These are phyloP conservation scores for Cinnamomum chago DNA, from an alignment of 164 flowering plant genomes.

Conservation along the genomic window DNA sequence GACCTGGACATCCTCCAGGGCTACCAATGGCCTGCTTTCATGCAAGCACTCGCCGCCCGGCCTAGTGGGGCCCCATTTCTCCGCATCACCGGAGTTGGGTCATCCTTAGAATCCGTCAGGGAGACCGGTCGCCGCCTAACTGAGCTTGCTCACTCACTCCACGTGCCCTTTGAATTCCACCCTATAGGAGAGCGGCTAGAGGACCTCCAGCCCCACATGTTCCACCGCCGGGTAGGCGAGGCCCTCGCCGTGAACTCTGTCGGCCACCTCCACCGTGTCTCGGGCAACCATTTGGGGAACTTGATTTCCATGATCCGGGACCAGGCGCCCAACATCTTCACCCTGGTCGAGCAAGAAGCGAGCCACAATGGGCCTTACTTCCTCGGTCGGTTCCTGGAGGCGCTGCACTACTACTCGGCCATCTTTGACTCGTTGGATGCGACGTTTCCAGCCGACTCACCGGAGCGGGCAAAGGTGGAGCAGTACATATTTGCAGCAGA, in stretches of 20 bases:
- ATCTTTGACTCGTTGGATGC: constrained; percentile 73
- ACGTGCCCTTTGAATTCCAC: constrained; percentile 67
- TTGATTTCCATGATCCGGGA: constrained; percentile 56
- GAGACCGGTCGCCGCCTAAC: constrained; percentile 59
- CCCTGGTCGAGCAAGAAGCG: constrained; percentile 70
- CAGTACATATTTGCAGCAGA: constrained; percentile 67
- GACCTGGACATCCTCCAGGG: constrained; percentile 76
- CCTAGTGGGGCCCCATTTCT: constrained; percentile 63
- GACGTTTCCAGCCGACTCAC: constrained; percentile 54
- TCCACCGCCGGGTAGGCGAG: constrained; percentile 65
- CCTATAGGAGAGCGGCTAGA: constrained; percentile 57
- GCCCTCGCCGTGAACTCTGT: constrained; percentile 65
- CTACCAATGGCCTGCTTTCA: constrained; percentile 83
- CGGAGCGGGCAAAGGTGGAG: constrained; percentile 65
- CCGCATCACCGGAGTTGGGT: constrained; percentile 69
- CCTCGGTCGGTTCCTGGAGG: constrained; percentile 67
- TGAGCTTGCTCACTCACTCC: constrained; percentile 56
- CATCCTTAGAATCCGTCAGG: constrained; percentile 32
- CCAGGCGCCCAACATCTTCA: constrained; percentile 68
- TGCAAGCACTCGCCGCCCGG: constrained; percentile 72
- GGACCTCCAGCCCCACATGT: constrained; percentile 63
- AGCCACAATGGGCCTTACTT: constrained; percentile 75
- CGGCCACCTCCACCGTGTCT: constrained; percentile 56
- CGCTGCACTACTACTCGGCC: constrained; percentile 66
- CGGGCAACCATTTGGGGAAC: constrained; percentile 37